Conservation (phyloP, 2,329 filamentous ascomycete genomes). For the Colletotrichum tropicicola region DNA sequence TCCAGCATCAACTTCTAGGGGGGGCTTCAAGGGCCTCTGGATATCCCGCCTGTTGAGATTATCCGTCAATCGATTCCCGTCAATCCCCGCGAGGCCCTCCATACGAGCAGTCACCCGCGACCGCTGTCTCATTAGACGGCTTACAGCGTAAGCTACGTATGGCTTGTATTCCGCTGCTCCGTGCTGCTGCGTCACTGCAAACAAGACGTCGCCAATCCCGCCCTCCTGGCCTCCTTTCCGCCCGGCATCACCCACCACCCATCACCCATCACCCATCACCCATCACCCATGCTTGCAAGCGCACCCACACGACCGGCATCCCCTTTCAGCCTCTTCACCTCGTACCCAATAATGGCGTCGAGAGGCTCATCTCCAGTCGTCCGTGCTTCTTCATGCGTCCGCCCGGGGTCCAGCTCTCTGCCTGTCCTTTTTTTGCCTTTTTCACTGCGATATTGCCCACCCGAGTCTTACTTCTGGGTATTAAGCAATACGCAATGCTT, state of each 20-base stretch:
- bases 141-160: neutral
- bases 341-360: constrained; percentile 18
- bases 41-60: constrained; percentile 16
- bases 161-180: neutral
- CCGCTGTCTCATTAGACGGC: neutral
- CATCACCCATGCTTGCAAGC: constrained; percentile 16
- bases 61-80: constrained; percentile 22
- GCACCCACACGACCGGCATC: constrained; percentile 19
- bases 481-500: constrained; percentile 13
- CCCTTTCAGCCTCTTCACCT: constrained; percentile 27
- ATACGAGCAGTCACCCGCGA: neutral
- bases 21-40: neutral
- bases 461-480: neutral
- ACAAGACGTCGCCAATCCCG: neutral
- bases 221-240: neutral
- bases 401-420: constrained; percentile 10
- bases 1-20: no score
- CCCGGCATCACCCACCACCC: constrained; percentile 14
- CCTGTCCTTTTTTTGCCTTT: neutral
- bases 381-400: constrained; percentile 30
- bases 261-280: no score
- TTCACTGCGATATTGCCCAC: neutral
- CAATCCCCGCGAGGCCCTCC: neutral
- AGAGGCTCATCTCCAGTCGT: constrained; percentile 31
- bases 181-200: neutral